Evolutionary conservation across 768 basidiomycete genomes (phyloP).

Genomic region (Amylocystis lapponica): DNA sequence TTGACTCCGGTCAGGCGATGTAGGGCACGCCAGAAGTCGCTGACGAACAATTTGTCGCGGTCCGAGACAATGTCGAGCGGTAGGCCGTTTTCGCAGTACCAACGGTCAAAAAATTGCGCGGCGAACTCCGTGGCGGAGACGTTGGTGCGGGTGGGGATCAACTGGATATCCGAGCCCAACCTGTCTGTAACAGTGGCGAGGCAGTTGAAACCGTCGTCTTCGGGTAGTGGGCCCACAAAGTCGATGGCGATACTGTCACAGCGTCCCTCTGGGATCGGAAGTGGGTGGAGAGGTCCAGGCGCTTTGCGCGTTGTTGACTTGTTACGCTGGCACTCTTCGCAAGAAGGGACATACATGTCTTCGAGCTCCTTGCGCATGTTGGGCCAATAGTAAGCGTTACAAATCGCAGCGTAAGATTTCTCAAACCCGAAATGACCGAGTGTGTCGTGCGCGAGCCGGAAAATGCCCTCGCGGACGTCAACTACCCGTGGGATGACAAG

Average conservation of each 20-base stretch:
- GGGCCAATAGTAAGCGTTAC: constrained; percentile 15
- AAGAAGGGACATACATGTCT: constrained; percentile 25
- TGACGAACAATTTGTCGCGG: constrained; percentile 28
- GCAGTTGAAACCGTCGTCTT: constrained; percentile 19
- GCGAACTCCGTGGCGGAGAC: constrained; percentile 17
- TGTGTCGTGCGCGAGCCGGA: constrained; percentile 9
- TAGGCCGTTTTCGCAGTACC: constrained; percentile 25
- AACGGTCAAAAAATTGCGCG: constrained; percentile 19
- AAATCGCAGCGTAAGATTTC: constrained; percentile 15
- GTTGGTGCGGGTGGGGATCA: constrained; percentile 6
- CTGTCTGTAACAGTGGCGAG: constrained; percentile 22
- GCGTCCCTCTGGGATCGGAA: constrained; percentile 15
- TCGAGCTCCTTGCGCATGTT: constrained; percentile 29
- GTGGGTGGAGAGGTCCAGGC: constrained; percentile 19
- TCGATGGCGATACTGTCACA: constrained; percentile 23
- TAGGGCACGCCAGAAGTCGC: constrained; percentile 29
- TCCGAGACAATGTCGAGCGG: constrained; percentile 27
- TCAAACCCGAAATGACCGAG: constrained; percentile 13
- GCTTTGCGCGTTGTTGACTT: constrained; percentile 22
- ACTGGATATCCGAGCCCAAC: constrained; percentile 7
- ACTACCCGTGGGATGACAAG: constrained; percentile 16
- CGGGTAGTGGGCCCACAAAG: constrained; percentile 27
- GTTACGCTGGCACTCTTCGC: constrained; percentile 26
- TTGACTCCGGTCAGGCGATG: constrained; percentile 21
- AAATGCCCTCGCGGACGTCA: constrained; percentile 11